Evolutionary conservation across 805 yeast genomes (phyloP).

Genomic region (Wickerhamiella siamensis): DNA sequence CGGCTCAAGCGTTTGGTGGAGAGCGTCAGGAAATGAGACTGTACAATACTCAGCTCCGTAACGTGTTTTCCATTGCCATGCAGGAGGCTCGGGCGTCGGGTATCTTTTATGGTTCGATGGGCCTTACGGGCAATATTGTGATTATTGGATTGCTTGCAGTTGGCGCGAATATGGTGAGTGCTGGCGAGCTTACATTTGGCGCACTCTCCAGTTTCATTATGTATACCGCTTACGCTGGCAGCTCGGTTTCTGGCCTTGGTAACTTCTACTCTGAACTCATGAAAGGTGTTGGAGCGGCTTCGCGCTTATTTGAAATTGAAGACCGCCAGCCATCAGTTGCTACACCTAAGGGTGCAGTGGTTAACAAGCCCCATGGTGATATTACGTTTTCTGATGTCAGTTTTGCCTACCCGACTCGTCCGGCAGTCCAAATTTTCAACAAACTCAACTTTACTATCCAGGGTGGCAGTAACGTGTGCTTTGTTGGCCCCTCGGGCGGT

Average conservation of each 20-base stretch:
- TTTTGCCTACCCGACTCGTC: constrained; percentile 77
- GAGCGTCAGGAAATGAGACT: constrained; percentile 64
- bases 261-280: constrained; percentile 85
- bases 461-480: constrained; percentile 79
- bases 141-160: constrained; percentile 60
- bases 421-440: constrained; percentile 50
- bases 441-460: constrained; percentile 44
- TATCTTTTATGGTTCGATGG: constrained; percentile 61
- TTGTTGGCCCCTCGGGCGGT: constrained; percentile 95
- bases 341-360: constrained; percentile 45
- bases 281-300: constrained; percentile 96
- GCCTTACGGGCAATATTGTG: constrained; percentile 70
- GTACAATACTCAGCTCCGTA: constrained; percentile 57
- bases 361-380: constrained; percentile 25
- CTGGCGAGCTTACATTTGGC: constrained; percentile 68
- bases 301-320: constrained; percentile 73
- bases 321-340: constrained; percentile 62
- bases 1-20: constrained; percentile 84
- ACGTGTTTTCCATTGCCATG: constrained; percentile 52
- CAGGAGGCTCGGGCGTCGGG: constrained; percentile 72
- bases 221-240: constrained; percentile 89
- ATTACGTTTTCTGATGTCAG: constrained; percentile 48
- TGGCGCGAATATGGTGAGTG: constrained; percentile 70
- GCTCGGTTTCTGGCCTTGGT: constrained; percentile 83
- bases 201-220: constrained; percentile 85